Evolutionary conservation across 352 stramenopile genomes (phyloP).

Genomic region (Halophytophthora batemanensis): DNA sequence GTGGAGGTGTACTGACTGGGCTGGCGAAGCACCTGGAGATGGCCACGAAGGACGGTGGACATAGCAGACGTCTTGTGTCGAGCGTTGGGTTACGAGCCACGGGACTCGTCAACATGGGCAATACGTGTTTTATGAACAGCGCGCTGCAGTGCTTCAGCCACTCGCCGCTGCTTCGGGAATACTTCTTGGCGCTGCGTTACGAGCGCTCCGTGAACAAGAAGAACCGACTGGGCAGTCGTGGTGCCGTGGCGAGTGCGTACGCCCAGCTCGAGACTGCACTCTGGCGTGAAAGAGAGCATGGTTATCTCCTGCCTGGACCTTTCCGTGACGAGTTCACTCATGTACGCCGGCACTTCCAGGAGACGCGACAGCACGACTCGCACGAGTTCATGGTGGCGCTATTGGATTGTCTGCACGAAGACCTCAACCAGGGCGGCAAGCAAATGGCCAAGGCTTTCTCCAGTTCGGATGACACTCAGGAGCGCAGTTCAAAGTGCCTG

Average conservation of each 20-base stretch:
- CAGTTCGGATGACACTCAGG: constrained; percentile 19
- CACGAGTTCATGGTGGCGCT: constrained; percentile 95
- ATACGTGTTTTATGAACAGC: constrained; percentile 89
- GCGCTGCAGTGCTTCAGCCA: constrained; percentile 93
- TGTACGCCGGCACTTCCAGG: constrained; percentile 63
- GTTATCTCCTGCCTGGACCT: constrained; percentile 41
- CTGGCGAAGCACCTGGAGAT: constrained; percentile 29
- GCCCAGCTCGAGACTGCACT: constrained; percentile 65
- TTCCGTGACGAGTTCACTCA: constrained; percentile 75
- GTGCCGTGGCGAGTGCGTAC: constrained; percentile 89
- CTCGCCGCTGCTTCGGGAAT: constrained; percentile 92
- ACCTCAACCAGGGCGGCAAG: constrained; percentile 91
- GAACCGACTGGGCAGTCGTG: constrained; percentile 91
- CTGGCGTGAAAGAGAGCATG: constrained; percentile 53
- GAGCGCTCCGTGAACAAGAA: constrained; percentile 92
- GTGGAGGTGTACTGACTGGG: constrained; percentile 25
- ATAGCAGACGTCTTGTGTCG: constrained; percentile 26
- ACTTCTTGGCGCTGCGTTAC: constrained; percentile 93
- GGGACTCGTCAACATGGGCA: constrained; percentile 78
- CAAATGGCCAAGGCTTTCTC: constrained; percentile 6
- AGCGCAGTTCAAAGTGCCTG: constrained; percentile 25
- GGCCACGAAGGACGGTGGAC: constrained; percentile 22
- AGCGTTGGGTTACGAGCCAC: constrained; percentile 52
- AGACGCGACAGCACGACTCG: constrained; percentile 93
- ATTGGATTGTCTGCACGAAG: constrained; percentile 98